These are phyloP conservation scores for Moniliella sp. DNA, from an alignment of 1,284 basidiomycete species.

Conservation along the genomic window DNA sequence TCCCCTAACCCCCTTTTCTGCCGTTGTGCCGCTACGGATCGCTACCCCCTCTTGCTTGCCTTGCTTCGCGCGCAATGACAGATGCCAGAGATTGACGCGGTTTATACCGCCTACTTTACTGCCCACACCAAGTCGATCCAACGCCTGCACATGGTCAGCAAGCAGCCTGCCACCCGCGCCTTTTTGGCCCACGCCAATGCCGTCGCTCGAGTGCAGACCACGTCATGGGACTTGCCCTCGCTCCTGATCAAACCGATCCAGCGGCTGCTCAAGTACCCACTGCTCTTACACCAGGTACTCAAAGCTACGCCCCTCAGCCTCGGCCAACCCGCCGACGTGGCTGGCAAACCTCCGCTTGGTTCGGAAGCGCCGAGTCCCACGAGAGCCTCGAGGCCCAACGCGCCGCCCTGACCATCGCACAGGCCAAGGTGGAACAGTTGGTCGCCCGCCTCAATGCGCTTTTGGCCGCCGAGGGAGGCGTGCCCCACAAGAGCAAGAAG, in stretches of 20 bases:
- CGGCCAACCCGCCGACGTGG: conserved; percentile 53
- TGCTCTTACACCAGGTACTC: conserved; percentile 65
- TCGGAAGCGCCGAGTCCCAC: conserved; percentile 56
- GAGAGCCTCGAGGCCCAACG: too few species aligned
- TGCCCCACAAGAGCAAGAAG: too few species aligned
- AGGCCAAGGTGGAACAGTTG: too few species aligned
- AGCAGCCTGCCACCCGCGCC: conserved; percentile 13
- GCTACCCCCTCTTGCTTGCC: conserved; percentile 3
- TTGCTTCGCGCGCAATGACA: too few species aligned
- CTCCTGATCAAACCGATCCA: conserved; percentile 80
- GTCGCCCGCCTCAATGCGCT: too few species aligned
- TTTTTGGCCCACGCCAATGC: conserved; percentile 34
- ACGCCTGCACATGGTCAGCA: conserved; percentile 37
- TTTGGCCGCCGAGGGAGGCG: too few species aligned
- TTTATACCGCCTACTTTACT: conserved; percentile 68
- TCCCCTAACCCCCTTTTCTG: too few species aligned
- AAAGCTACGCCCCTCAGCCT: conserved; percentile 44
- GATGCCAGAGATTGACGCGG: conserved; percentile 54
- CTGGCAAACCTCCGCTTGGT: conserved; percentile 76
- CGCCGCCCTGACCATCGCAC: too few species aligned
- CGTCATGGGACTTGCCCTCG: conserved; percentile 80
- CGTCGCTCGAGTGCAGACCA: conserved; percentile 37
- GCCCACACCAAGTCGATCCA: conserved; percentile 55
- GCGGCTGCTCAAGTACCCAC: conserved; percentile 78
- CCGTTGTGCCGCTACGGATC: conserved; percentile 1